Evolutionary conservation across 2,329 filamentous ascomycete species (phyloP).

Genomic region (Domatiomyces globalis): DNA sequence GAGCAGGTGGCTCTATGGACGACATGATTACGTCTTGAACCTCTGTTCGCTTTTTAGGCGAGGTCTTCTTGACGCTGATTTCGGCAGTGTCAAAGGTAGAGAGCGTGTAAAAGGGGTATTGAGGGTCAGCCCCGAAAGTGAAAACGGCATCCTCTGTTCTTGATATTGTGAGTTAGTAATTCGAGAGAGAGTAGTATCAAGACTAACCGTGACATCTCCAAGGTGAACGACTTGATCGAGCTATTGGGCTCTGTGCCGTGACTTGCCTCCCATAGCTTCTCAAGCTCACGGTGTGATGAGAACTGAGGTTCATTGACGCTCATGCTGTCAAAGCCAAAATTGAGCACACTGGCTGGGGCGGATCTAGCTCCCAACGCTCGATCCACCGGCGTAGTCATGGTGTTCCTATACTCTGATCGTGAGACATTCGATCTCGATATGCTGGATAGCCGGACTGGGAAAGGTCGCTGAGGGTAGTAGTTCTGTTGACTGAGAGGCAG

Average conservation of each 20-base stretch:
- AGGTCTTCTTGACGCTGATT: constrained; percentile 28
- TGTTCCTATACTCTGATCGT: constrained; percentile 20
- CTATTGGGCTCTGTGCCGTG: constrained; percentile 29
- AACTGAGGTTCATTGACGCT: constrained; percentile 24
- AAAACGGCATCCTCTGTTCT: constrained; percentile 31
- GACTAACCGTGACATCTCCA: constrained; percentile 30
- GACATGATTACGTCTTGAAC: constrained; percentile 32
- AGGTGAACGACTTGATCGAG: constrained; percentile 24
- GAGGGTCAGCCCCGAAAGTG: constrained; percentile 27
- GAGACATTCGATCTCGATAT: constrained; percentile 3
- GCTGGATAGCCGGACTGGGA: constrained; percentile 8
- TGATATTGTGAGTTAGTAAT: constrained; percentile 11
- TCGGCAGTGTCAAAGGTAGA: constrained; percentile 30
- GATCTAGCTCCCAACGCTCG: constrained; percentile 27
- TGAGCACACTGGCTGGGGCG: constrained; percentile 29
- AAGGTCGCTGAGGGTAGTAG: constrained; percentile 22
- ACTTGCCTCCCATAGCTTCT: constrained; percentile 31
- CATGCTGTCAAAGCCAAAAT: constrained; percentile 26
- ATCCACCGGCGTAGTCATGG: constrained; percentile 22
- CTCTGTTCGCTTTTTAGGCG: constrained; percentile 27
- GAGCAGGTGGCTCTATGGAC: constrained; percentile 26
- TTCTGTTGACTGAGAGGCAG: constrained; percentile 25
- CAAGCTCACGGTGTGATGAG: constrained; percentile 27
- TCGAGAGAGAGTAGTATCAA: not conserved
- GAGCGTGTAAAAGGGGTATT: constrained; percentile 32